Percentiles rank a stretch among this genome's conserved stretches.
phyloP scores from a whole-genome alignment of 169 alveolate genomes.

The Plasmodium coatneyi region DNA sequence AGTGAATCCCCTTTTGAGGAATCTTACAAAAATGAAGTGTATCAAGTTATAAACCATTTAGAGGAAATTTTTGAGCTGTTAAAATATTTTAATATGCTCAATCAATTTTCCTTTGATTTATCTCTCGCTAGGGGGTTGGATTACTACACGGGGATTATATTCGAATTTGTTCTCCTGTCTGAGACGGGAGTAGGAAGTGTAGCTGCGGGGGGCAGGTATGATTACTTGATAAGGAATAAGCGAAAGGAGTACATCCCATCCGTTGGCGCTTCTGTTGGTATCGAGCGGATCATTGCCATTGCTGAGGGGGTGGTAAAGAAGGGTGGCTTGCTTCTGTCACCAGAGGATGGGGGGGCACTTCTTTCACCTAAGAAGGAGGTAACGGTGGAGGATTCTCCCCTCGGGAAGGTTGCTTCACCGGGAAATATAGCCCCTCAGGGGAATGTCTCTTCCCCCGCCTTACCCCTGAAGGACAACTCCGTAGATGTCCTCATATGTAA shows the following conservation, averaged over 20 bases:
- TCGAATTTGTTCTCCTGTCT: conserved; percentile 93
- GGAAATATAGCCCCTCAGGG: no score
- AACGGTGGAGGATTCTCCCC: not conserved
- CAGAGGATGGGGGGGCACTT: not conserved
- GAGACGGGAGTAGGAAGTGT: conserved; percentile 93
- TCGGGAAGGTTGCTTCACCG: conserved; percentile 6
- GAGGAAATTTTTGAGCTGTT: conserved; percentile 78
- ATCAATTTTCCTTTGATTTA: conserved; percentile 89
- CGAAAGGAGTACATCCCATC: conserved; percentile 93
- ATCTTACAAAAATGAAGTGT: conserved; percentile 69
- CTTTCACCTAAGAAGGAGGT: not conserved
- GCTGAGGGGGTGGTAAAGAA: conserved; percentile 65
- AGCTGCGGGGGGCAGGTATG: conserved; percentile 99
- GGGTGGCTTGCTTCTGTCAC: conserved; percentile 6
- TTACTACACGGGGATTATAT: conserved; percentile 97
- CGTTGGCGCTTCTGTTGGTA: conserved; percentile 96
- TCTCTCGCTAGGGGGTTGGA: conserved; percentile 97
- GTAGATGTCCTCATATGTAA: conserved; percentile 75
- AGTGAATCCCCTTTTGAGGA: conserved; percentile 65
- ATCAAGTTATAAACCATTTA: conserved; percentile 39
- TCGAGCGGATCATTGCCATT: conserved; percentile 93
- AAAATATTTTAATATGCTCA: conserved; percentile 73
- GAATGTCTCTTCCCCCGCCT: conserved; percentile 39
- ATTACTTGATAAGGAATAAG: conserved; percentile 93
- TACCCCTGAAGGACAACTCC: conserved; percentile 82